A percentile compares a stretch with the other conserved stretches of the same genome.
Evolutionary conservation across 2,329 filamentous ascomycete species (phyloP).

Genomic region (Apiospora arundinis): DNA sequence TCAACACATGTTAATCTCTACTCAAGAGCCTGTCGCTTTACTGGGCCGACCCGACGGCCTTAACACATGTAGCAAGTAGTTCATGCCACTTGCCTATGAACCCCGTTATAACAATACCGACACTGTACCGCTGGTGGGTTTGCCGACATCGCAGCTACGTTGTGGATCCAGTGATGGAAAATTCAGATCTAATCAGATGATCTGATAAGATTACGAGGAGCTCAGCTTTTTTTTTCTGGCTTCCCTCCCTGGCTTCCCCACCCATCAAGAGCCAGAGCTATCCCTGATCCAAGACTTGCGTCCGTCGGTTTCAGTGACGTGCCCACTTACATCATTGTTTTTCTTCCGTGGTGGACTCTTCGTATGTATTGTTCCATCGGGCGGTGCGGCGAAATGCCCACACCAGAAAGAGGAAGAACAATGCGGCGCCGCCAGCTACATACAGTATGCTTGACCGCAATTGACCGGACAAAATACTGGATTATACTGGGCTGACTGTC

Average conservation of each 20-base stretch:
- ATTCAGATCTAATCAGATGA: slow-evolving; percentile 28
- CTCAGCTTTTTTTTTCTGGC: not conserved
- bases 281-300: slow-evolving; percentile 8
- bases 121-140: not conserved
- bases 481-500: no score
- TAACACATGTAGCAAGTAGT: no score
- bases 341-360: not conserved
- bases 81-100: no score
- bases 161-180: not conserved
- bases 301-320: slow-evolving; percentile 14
- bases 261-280: not conserved
- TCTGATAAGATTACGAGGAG: slow-evolving; percentile 24
- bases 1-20: not conserved
- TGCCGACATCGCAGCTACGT: not conserved
- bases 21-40: not conserved
- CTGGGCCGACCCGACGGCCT: not conserved
- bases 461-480: no score
- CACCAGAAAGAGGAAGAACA: no score
- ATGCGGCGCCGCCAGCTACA: no score
- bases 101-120: slow-evolving; percentile 5
- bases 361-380: not conserved
- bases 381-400: no score
- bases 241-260: not conserved
- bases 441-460: no score
- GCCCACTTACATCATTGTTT: slow-evolving; percentile 4